phyloP scores from a whole-genome alignment of 164 flowering plant genomes.

The Tetrastigma voinierianum region DNA sequence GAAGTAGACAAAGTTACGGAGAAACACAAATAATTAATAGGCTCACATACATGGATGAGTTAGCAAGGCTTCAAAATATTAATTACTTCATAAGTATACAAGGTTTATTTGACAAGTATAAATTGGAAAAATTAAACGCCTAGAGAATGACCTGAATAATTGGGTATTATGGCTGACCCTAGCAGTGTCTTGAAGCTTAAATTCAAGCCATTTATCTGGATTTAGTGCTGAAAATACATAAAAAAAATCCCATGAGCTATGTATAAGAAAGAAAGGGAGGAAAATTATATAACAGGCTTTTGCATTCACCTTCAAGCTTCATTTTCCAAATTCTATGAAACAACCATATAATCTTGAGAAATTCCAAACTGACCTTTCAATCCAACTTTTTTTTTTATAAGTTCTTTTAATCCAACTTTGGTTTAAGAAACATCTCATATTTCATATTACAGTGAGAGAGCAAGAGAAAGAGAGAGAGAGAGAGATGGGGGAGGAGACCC shows the following conservation, averaged over 20 bases:
- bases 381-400: too few species aligned
- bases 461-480: not conserved
- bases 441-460: not conserved
- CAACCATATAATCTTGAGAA: too few species aligned
- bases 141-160: slow-evolving; percentile 65
- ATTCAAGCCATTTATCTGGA: slow-evolving; percentile 88
- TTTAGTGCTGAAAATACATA: slow-evolving; percentile 67
- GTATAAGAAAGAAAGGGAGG: slow-evolving; percentile 1
- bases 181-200: slow-evolving; percentile 83
- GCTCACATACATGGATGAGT: not conserved
- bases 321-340: not conserved
- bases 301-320: not conserved
- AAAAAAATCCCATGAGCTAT: slow-evolving; percentile 7
- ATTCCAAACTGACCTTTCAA: too few species aligned
- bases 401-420: too few species aligned
- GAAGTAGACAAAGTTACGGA: not conserved
- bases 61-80: not conserved
- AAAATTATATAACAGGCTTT: slow-evolving; percentile 1
- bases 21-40: not conserved
- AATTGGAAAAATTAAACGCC: not conserved
- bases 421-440: too few species aligned
- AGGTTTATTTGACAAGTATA: not conserved
- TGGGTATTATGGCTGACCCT: slow-evolving; percentile 85
- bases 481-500: slow-evolving; percentile 21
- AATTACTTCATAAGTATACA: not conserved